phyloP scores from a whole-genome alignment of 352 stramenopile species.

The Pythium myriotylum region DNA sequence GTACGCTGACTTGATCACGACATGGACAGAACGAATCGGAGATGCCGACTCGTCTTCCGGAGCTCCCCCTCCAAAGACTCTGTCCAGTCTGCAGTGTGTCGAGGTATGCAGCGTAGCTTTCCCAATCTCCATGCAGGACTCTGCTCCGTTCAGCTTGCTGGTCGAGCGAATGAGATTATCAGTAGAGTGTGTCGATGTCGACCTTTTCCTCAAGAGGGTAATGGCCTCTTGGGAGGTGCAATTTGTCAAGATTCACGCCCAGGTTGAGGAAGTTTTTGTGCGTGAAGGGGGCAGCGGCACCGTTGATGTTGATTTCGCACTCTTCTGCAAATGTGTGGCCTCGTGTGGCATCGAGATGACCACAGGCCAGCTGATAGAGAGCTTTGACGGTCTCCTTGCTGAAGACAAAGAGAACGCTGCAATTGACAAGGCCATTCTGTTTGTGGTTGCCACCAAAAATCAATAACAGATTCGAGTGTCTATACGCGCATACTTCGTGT shows the following conservation, averaged over 20 bases:
- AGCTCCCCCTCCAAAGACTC: background rate
- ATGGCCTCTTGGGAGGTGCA: constrained; percentile 50
- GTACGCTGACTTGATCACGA: constrained; percentile 44
- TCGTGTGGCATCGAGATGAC: constrained; percentile 52
- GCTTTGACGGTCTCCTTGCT: constrained; percentile 52
- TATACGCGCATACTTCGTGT: constrained; percentile 8
- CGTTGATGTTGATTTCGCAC: constrained; percentile 40
- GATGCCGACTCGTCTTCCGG: constrained; percentile 42
- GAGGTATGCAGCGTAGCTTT: constrained; percentile 50
- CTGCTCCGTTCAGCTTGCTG: constrained; percentile 23
- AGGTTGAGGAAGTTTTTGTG: constrained; percentile 32
- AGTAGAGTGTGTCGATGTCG: constrained; percentile 39
- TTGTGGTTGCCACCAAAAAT: constrained; percentile 36
- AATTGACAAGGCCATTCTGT: constrained; percentile 31
- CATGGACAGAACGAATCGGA: constrained; percentile 71
- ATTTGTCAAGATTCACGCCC: constrained; percentile 37
- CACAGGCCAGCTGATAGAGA: constrained; percentile 52
- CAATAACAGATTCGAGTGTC: background rate
- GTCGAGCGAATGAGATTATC: constrained; percentile 23
- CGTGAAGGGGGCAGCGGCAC: background rate
- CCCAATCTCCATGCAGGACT: constrained; percentile 43
- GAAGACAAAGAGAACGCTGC: constrained; percentile 39
- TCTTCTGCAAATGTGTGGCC: constrained; percentile 38
- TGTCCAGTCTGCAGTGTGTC: constrained; percentile 36
- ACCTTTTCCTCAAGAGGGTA: constrained; percentile 35